Base-by-base conservation (phyloP, 2,329 filamentous ascomycete genomes). In the Epichloe baconii region DNA sequence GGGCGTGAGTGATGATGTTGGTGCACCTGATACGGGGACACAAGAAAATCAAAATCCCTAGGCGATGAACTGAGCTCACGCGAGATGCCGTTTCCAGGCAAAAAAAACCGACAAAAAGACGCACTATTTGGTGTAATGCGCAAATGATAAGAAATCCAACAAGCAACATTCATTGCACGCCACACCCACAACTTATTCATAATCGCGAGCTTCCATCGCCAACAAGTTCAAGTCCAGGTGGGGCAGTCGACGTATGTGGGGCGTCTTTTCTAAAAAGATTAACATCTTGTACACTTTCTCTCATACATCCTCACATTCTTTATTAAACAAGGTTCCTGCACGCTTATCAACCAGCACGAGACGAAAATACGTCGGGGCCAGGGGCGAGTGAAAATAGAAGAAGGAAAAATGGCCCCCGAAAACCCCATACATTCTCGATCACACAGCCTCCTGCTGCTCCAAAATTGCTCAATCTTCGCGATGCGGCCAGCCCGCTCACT, bases 401-500 rank as follows among this genome's bases (percentile, higher is more conserved):
- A 2, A 43, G 12, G 21, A 1, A 36, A n/a, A 5, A 84, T 83
- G 80, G 70, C 79, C 31, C 73, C 78, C 4, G 68, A 72, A 19
- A 69, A 72, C n/a, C 69, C 77, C 44, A 71, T 77, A 45, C 87
- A 95, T 62, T 77, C 86, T 34, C 80, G 88, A 56, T 90, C 88
- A 19, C 89, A 95, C 67, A 90, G 89, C 64, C 71, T 94, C 21
- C 78, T 95, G 3, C 74, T 95, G 2, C 82, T 95, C 51, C 86
- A 89, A 56, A 88, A 62, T 73, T 95, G 2, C 74, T 95, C 56
- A 87, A 83, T 62, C 73, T 88, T 51, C 79, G 88, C 55, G 86
- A 93, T 66, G 82, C 80, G 52, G 82, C 85, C 14, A 95, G 88
- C 47, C 91, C 91, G 3, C 81, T 97, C 61, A 96, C 90, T 0